These are phyloP conservation scores for Coemansia aciculifera DNA, from an alignment of 192 early-diverging fungal species.

Conservation along the genomic window DNA sequence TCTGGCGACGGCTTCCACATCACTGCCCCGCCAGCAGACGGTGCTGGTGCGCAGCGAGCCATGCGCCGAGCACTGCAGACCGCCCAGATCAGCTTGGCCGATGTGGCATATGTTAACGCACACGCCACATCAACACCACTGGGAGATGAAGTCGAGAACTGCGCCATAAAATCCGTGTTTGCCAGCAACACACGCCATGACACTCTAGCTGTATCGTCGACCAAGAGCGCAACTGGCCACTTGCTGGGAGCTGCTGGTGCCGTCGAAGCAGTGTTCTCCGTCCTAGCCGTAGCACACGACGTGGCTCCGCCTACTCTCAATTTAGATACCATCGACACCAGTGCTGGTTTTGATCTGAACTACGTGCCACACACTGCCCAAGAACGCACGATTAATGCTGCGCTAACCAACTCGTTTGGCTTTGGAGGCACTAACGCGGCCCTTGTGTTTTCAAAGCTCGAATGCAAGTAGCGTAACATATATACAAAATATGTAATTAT, in stretches of 20 bases:
- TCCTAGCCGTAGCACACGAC: slow-evolving; percentile 71
- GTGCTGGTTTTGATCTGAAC: slow-evolving; percentile 72
- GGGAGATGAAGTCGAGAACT: slow-evolving; percentile 84
- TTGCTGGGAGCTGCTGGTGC: slow-evolving; percentile 94
- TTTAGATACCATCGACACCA: slow-evolving; percentile 55
- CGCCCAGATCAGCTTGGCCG: slow-evolving; percentile 59
- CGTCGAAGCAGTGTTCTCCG: slow-evolving; percentile 88
- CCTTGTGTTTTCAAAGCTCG: slow-evolving; percentile 60
- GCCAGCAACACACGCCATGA: slow-evolving; percentile 30
- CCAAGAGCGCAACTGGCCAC: slow-evolving; percentile 91
- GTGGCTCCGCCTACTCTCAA: slow-evolving; percentile 86
- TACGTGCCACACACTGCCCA: slow-evolving; percentile 77
- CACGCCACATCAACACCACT: slow-evolving; percentile 89
- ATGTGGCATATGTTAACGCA: slow-evolving; percentile 89
- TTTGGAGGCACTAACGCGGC: slow-evolving; percentile 85
- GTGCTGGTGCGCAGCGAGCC: slow-evolving; percentile 80
- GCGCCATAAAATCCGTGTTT: slow-evolving; percentile 82
- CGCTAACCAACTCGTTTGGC: slow-evolving; percentile 88
- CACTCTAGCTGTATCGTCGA: slow-evolving; percentile 76
- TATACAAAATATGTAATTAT: background rate
- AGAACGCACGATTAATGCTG: slow-evolving; percentile 61
- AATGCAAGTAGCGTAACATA: background rate
- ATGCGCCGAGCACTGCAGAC: slow-evolving; percentile 78
- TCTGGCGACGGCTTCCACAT: slow-evolving; percentile 93
- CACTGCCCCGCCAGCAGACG: slow-evolving; percentile 86